phyloP scores from a whole-genome alignment of 192 early-diverging fungal species.

The Coemansia sp. region DNA sequence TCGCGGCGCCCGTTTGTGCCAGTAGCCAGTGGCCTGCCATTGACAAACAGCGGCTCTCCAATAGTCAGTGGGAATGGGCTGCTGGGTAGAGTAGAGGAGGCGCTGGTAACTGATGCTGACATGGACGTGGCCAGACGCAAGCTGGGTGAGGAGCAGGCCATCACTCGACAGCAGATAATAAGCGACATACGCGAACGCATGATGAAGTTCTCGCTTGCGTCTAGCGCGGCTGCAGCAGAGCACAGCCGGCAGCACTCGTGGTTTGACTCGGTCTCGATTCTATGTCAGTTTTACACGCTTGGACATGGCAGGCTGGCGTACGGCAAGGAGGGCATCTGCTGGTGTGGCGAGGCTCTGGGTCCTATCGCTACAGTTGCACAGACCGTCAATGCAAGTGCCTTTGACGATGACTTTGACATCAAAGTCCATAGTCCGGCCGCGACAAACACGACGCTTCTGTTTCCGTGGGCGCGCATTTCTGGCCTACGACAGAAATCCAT shows the following conservation, averaged over 20 bases:
- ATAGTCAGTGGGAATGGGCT: conserved; percentile 3
- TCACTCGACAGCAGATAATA: conserved; percentile 51
- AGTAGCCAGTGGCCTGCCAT: not conserved
- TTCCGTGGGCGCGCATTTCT: conserved; percentile 41
- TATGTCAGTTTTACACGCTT: conserved; percentile 49
- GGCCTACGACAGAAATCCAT: conserved; percentile 29
- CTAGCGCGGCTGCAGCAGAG: not conserved
- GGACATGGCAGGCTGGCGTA: conserved; percentile 32
- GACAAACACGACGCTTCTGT: conserved; percentile 14
- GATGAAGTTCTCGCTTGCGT: conserved; percentile 8
- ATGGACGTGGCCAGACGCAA: conserved; percentile 37
- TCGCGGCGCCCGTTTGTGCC: not conserved
- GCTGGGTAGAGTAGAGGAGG: conserved; percentile 47
- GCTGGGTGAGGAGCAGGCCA: conserved; percentile 29
- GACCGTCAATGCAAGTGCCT: not conserved
- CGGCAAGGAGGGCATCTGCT: conserved; percentile 9
- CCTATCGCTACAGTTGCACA: conserved; percentile 26
- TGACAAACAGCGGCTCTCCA: not conserved
- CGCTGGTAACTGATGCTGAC: conserved; percentile 34
- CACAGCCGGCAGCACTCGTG: not conserved
- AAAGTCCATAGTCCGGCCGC: not conserved
- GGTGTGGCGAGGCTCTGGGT: conserved; percentile 27
- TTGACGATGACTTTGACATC: not conserved
- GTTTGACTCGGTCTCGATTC: conserved; percentile 20
- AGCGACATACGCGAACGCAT: conserved; percentile 38